These are phyloP conservation scores for Pseudogymnoascus sp. DNA, from an alignment of 2,329 filamentous ascomycete genomes.

Conservation along the genomic window DNA sequence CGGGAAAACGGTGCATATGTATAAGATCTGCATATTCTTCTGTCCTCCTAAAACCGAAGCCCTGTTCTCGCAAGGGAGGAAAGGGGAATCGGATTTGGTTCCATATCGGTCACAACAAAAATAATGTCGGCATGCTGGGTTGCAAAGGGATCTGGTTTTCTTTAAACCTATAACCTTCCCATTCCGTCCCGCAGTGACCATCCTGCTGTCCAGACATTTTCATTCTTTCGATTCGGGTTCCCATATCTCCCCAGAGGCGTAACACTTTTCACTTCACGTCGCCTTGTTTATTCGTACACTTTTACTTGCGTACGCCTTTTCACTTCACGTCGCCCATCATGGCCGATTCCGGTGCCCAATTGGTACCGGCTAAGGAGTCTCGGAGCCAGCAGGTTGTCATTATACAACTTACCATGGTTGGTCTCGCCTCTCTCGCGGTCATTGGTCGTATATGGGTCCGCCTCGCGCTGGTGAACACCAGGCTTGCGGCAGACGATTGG, in stretches of 20 bases:
- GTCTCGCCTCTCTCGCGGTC: neutral
- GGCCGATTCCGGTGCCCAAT: neutral
- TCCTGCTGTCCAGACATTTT: neutral
- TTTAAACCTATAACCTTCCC: neutral
- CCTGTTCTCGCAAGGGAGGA: conserved; percentile 4
- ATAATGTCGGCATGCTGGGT: neutral
- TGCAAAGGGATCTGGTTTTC: neutral
- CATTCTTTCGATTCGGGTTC: neutral
- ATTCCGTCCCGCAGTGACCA: neutral
- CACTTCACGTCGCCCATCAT: neutral
- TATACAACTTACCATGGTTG: neutral
- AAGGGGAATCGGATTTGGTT: neutral
- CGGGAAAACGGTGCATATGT: neutral
- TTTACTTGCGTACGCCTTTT: neutral
- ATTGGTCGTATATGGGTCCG: conserved; percentile 3
- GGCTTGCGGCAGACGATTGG: neutral
- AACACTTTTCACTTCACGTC: neutral
- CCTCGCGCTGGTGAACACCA: neutral
- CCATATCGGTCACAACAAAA: neutral
- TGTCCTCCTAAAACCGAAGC: neutral
- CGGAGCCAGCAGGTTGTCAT: neutral
- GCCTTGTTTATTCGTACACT: neutral
- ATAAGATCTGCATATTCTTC: conserved; percentile 1
- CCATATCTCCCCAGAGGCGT: neutral
- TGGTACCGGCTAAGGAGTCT: neutral